Percentiles rank a stretch among this genome's conserved stretches.
phyloP scores from a whole-genome alignment of 306 rosid genomes.

The Rosa chinensis region DNA sequence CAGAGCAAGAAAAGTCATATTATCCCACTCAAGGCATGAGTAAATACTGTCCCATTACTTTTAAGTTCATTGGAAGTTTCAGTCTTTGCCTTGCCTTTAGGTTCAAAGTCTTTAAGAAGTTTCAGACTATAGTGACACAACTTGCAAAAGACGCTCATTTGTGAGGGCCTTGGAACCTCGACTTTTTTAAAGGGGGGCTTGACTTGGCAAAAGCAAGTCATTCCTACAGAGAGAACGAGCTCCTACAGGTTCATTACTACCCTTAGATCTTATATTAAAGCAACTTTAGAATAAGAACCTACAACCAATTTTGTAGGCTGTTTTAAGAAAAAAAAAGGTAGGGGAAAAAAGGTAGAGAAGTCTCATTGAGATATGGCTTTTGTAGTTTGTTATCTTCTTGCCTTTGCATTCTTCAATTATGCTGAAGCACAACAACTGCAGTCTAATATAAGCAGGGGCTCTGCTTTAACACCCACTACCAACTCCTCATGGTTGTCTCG shows the following conservation, averaged over 20 bases:
- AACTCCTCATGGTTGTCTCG: constrained; percentile 30
- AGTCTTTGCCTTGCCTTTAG: neutral
- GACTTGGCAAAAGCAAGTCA: neutral
- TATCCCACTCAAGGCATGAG: neutral
- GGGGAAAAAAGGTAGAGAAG: neutral
- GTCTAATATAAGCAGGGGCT: constrained; percentile 13
- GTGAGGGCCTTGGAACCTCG: neutral
- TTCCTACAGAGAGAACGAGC: neutral
- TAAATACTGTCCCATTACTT: neutral
- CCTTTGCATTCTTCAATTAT: neutral
- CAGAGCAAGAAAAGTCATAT: neutral
- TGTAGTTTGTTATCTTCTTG: neutral
- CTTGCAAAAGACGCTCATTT: neutral
- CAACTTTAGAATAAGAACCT: neutral
- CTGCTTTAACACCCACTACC: constrained; percentile 14
- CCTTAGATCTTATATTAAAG: too few relatives aligned
- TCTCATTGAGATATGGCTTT: neutral
- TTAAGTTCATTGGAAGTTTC: neutral
- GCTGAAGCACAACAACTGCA: constrained; percentile 11
- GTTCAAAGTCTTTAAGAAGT: neutral
- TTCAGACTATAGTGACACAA: neutral
- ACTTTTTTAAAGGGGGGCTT: neutral
- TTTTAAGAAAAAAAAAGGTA: neutral
- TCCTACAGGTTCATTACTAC: neutral
- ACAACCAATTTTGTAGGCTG: neutral